Percentiles rank a stretch among this genome's conserved stretches.
Evolutionary conservation across 2,329 filamentous ascomycete species (phyloP).

Genomic region (Hirsutella rhossiliensis): DNA sequence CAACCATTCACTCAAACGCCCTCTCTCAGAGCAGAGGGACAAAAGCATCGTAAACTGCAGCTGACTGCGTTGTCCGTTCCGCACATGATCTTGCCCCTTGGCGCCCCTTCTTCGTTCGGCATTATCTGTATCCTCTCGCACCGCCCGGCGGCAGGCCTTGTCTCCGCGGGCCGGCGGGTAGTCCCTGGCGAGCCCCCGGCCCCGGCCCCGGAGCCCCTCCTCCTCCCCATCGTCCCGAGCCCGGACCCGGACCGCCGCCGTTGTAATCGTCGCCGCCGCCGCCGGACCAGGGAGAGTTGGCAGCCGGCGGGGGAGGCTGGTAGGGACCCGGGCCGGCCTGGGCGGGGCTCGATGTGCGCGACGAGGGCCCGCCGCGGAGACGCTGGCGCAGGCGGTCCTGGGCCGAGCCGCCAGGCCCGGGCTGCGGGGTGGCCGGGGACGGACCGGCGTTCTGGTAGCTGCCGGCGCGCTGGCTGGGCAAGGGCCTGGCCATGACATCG

Average conservation of each 20-base stretch:
- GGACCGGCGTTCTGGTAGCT: conserved; percentile 51
- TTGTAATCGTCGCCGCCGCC: conserved; percentile 20
- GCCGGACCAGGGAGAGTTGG: conserved; percentile 5
- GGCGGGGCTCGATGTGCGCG: conserved; percentile 40
- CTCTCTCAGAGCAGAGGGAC: too few species aligned
- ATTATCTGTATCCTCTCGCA: conserved; percentile 26
- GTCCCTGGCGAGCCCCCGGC: neutral
- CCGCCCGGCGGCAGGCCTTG: conserved; percentile 21
- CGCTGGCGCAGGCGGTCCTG: conserved; percentile 75
- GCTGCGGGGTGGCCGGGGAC: neutral
- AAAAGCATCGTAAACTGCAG: too few species aligned
- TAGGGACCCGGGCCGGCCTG: conserved; percentile 28
- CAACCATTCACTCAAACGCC: too few species aligned
- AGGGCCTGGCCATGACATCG: conserved; percentile 38
- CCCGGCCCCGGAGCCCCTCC: neutral
- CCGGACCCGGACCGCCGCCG: conserved; percentile 8
- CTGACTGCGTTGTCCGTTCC: too few species aligned
- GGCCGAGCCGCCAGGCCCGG: conserved; percentile 35
- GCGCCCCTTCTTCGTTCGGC: too few species aligned
- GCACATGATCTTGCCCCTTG: too few species aligned
- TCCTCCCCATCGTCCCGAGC: neutral
- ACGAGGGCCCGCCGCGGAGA: conserved; percentile 45
- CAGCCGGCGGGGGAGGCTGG: conserved; percentile 25
- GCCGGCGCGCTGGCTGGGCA: conserved; percentile 61
- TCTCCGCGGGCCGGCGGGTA: too few species aligned